Conservation (phyloP, 1,284 basidiomycete species). For the Lignosus rhinocerotis region DNA sequence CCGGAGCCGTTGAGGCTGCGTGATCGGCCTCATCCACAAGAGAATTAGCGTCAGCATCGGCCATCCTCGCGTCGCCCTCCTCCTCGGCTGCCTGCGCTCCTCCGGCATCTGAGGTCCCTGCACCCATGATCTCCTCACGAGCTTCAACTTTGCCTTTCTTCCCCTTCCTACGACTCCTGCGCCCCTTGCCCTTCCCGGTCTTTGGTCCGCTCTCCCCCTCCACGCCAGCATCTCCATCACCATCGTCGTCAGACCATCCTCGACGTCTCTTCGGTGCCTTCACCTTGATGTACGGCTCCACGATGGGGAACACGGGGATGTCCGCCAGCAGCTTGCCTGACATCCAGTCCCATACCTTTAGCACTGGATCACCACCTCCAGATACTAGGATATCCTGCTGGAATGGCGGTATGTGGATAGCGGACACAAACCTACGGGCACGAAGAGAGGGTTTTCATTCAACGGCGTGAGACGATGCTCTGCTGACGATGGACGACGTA, state of each 20-base stretch:
- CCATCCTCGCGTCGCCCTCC: constrained; percentile 25
- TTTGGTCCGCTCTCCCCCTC: constrained; percentile 15
- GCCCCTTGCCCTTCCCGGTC: constrained; percentile 29
- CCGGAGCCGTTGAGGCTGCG: constrained; percentile 8
- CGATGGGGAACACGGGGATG: constrained; percentile 53
- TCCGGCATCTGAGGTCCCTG: constrained; percentile 27
- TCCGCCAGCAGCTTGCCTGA: constrained; percentile 54
- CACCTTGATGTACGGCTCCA: constrained; percentile 66
- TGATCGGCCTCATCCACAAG: neutral
- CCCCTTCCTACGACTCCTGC: constrained; percentile 26
- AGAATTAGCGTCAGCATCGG: neutral
- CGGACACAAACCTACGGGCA: constrained; percentile 74
- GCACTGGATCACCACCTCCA: constrained; percentile 81
- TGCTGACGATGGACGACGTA: constrained; percentile 39
- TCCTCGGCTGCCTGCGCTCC: constrained; percentile 24
- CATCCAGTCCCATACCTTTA: constrained; percentile 85
- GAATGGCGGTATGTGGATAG: constrained; percentile 67
- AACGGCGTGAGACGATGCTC: neutral
- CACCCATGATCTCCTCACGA: constrained; percentile 23
- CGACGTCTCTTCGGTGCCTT: constrained; percentile 40
- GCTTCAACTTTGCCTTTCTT: constrained; percentile 23
- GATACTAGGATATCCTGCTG: constrained; percentile 63
- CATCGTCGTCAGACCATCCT: constrained; percentile 39
- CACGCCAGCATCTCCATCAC: constrained; percentile 31
- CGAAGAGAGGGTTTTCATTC: neutral